Evolutionary conservation across 2,329 filamentous ascomycete genomes (phyloP), one percentile per base, ranked within the genome.

Genomic region (Pseudocercospora fuligena): DNA sequence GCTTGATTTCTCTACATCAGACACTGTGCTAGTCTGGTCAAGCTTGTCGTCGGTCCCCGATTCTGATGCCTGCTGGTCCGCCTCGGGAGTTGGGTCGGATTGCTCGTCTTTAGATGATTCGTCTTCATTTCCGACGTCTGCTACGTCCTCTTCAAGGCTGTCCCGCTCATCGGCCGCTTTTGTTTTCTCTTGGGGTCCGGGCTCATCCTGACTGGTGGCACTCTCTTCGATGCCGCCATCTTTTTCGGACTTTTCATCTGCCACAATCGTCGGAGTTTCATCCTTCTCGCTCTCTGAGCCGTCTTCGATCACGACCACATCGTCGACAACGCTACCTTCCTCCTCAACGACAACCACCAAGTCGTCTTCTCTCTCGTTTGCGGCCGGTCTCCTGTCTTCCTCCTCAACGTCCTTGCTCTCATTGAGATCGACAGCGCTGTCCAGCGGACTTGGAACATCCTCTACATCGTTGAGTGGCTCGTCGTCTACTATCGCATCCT

Each of bases 261-360:
- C 40, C 40, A 43, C 16, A 5, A 36, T 36, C 5, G 33, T 14
- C 4, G 12, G 11, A 12, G 5, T 36, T 16, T 43, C 40, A 19
- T 43, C 16, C 5, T n/a, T 19, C 2, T 25, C 51, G 27, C 25
- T 31, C 12, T 56, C 51, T 8, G 51, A 56, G 4, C 27, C 51
- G 1, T 56, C 51, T 56, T 56, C 51, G 11, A 56, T 33, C 27
- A 56, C 51, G 8, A 56, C 36, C 40, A 33, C 61, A 33, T 72
- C 46, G 70, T 73, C 6, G 66, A 66, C 59, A 69, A 51, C 60
- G 61, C 64, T 36, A 14, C 14, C 64, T 61, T 67, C 64, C 27
- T 61, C 47, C 16, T 69, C 62, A 27, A 72, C 68, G 11, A 36
- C 59, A 2, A 36, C 60, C 11, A 53, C 59, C 3, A 51, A 27